phyloP scores from a whole-genome alignment of 2,329 filamentous ascomycete genomes.

The Samsoniella hepiali region DNA sequence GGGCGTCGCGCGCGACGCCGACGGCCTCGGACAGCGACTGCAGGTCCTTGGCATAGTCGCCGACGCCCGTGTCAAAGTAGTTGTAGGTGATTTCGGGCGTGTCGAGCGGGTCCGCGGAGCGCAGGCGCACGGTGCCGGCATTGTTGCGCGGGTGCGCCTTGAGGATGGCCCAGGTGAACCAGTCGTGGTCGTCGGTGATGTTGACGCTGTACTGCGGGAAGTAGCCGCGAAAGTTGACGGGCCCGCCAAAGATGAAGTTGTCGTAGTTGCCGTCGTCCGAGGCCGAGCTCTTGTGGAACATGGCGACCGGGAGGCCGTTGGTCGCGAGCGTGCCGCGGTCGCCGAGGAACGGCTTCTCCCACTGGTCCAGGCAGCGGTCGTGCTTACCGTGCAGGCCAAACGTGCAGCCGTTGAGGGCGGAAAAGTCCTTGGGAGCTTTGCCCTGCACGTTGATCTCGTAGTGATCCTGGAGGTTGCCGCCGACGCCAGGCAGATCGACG shows the following conservation, averaged over 20 bases:
- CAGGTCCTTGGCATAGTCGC: slow-evolving; percentile 45
- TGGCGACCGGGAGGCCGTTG: slow-evolving; percentile 50
- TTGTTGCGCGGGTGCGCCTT: slow-evolving; percentile 62
- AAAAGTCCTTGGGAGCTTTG: slow-evolving; percentile 27
- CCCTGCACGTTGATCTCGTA: slow-evolving; percentile 43
- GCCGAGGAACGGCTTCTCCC: slow-evolving; percentile 28
- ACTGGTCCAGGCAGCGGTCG: slow-evolving; percentile 38
- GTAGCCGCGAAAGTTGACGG: slow-evolving; percentile 54
- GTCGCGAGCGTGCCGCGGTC: slow-evolving; percentile 38
- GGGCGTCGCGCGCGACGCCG: slow-evolving; percentile 46
- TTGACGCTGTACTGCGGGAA: slow-evolving; percentile 52
- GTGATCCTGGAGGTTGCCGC: slow-evolving; percentile 58
- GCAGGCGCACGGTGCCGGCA: slow-evolving; percentile 59
- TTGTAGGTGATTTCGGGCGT: slow-evolving; percentile 61
- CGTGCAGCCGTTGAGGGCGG: slow-evolving; percentile 30
- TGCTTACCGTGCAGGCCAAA: slow-evolving; percentile 28
- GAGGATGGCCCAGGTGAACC: slow-evolving; percentile 44
- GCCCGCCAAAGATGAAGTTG: slow-evolving; percentile 52
- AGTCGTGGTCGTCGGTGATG: slow-evolving; percentile 40
- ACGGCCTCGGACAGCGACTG: slow-evolving; percentile 57
- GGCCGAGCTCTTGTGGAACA: slow-evolving; percentile 36
- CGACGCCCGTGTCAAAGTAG: slow-evolving; percentile 52
- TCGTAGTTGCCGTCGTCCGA: slow-evolving; percentile 43
- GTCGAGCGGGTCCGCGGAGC: slow-evolving; percentile 60
- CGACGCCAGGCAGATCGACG: slow-evolving; percentile 55